Evolutionary conservation across 2,329 filamentous ascomycete species (phyloP).

Genomic region (Aspergillus unguis): DNA sequence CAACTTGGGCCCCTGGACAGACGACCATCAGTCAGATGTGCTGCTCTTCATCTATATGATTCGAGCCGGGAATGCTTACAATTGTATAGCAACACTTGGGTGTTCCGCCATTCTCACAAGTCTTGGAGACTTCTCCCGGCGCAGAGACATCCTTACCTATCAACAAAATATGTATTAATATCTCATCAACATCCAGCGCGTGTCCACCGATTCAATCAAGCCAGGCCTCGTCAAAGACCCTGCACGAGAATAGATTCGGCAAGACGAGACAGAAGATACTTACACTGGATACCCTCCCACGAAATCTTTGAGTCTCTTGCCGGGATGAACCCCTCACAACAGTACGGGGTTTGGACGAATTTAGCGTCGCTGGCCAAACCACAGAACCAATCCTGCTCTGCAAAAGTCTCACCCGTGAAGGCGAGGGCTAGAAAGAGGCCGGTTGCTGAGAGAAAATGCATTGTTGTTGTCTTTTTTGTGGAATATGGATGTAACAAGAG

Average conservation of each 20-base stretch:
- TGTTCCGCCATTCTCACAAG: slow-evolving; percentile 21
- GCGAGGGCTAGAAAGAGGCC: slow-evolving; percentile 20
- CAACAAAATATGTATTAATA: background rate
- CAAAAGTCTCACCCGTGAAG: slow-evolving; percentile 14
- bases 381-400: slow-evolving; percentile 20
- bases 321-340: slow-evolving; percentile 25
- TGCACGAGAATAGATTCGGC: background rate
- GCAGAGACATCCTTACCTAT: slow-evolving; percentile 8
- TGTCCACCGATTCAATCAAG: background rate
- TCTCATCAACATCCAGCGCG: slow-evolving; percentile 10
- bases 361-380: slow-evolving; percentile 24
- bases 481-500: background rate
- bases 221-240: background rate
- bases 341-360: slow-evolving; percentile 29
- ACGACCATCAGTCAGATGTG: background rate
- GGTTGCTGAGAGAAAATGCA: slow-evolving; percentile 13
- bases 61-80: slow-evolving; percentile 21
- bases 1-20: slow-evolving; percentile 21
- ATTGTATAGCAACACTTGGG: slow-evolving; percentile 30
- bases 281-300: slow-evolving; percentile 25
- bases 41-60: background rate
- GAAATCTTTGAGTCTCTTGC: slow-evolving; percentile 19
- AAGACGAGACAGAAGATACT: slow-evolving; percentile 5
- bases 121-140: slow-evolving; percentile 21
- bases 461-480: slow-evolving; percentile 5